phyloP scores from a whole-genome alignment of 257 asterid genomes.

The Ajuga chamaepitys region DNA sequence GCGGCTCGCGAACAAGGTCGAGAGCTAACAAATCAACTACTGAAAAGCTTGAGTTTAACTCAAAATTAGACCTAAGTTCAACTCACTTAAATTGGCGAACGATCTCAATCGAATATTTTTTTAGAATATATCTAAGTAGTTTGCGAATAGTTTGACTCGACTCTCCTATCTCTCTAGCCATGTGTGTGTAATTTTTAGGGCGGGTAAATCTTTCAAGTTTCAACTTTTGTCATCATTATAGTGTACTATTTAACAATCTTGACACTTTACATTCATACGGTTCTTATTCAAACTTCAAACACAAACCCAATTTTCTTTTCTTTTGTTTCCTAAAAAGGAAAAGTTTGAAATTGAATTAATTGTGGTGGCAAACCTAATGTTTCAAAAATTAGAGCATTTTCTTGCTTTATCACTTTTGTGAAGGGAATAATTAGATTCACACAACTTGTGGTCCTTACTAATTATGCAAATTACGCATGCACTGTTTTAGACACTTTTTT shows the following conservation, averaged over 20 bases:
- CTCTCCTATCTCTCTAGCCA: neutral
- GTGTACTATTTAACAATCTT: too few relatives aligned
- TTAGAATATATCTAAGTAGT: too few relatives aligned
- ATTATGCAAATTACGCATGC: neutral
- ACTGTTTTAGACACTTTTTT: neutral
- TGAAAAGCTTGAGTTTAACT: too few relatives aligned
- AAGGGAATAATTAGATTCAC: neutral
- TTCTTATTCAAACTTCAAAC: neutral
- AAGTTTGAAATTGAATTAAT: neutral
- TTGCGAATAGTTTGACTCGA: too few relatives aligned
- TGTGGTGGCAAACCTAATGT: conserved; percentile 9
- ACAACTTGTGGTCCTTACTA: neutral
- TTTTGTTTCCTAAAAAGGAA: neutral
- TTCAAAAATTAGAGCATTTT: neutral
- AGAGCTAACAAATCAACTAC: too few relatives aligned
- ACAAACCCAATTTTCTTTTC: neutral
- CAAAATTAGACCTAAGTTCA: too few relatives aligned
- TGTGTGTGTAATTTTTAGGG: conserved; percentile 1
- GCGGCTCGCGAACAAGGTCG: too few relatives aligned
- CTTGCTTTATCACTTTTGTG: conserved; percentile 1
- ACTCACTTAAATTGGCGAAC: too few relatives aligned
- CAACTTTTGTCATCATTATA: conserved; percentile 14
- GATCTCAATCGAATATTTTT: too few relatives aligned
- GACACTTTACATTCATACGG: too few relatives aligned
- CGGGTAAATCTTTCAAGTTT: conserved; percentile 29